A percentile compares a stretch with the other conserved stretches of the same genome.
Conservation (phyloP, 2,329 filamentous ascomycete genomes). For the Ceratocystis colombiana region DNA sequence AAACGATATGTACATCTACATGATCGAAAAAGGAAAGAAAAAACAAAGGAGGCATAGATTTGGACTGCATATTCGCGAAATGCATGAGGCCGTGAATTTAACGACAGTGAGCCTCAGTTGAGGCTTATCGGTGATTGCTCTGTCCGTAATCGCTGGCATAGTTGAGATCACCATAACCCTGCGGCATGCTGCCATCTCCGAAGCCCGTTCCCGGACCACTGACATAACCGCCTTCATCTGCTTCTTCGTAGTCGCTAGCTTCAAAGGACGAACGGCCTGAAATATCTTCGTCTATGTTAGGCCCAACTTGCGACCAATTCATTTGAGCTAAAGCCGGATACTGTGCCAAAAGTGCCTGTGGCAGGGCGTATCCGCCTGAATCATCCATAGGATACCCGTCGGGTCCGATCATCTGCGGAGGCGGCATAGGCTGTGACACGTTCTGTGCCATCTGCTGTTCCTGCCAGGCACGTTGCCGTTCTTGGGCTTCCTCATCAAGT, state of each 20-base stretch:
- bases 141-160: slow-evolving; percentile 45
- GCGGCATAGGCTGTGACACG: slow-evolving; percentile 37
- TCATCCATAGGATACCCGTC: slow-evolving; percentile 49
- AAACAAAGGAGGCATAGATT: neutral
- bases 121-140: slow-evolving; percentile 30
- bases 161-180: slow-evolving; percentile 46
- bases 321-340: slow-evolving; percentile 87
- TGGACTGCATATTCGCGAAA: neutral
- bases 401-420: slow-evolving; percentile 47
- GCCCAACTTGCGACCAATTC: slow-evolving; percentile 60
- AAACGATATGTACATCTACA: neutral
- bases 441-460: slow-evolving; percentile 59
- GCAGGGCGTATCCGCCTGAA: slow-evolving; percentile 56
- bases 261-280: slow-evolving; percentile 75
- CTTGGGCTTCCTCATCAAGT: slow-evolving; percentile 82
- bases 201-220: slow-evolving; percentile 52
- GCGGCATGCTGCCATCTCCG: slow-evolving; percentile 46
- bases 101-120: neutral
- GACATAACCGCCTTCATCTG: slow-evolving; percentile 59
- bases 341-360: slow-evolving; percentile 76
- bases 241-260: slow-evolving; percentile 65
- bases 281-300: slow-evolving; percentile 65
- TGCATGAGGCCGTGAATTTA: neutral
- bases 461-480: slow-evolving; percentile 64
- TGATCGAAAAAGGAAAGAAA: neutral